Evolutionary conservation across 2,329 filamentous ascomycete species (phyloP), one percentile per base, ranked within the genome.

Genomic region (Talaromyces pinophilus): DNA sequence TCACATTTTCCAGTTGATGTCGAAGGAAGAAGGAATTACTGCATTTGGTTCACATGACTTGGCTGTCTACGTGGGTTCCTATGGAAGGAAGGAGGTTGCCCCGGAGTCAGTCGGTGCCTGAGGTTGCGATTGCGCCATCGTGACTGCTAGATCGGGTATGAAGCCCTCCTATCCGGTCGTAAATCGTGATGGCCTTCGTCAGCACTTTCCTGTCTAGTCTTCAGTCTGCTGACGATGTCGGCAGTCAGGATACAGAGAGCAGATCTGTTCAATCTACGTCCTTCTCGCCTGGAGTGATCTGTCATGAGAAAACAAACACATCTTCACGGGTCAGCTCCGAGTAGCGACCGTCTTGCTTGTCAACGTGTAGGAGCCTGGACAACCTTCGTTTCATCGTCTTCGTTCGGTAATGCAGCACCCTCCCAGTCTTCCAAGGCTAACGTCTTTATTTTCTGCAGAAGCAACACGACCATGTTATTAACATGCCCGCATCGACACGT

Each of bases 61-160:
- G 54, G 30, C 10, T 55, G 10, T 25, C 25, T 25, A 25, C 25
- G 25, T 25, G 25, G 25, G 25, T 33, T 33, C 8, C 30, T 33
- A 33, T 33, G 7, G 7, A 8, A 35, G 52, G 52, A 38, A 57
- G n/a, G 52, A 6, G 28, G 15, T 22, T 52, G 19, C 48, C 22
- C 22, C 30, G 19, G 2, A 30, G 48, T 19, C 17, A 55, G 17
- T 38, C 8, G 54, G 54, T 57, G 54, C 30, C 54, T 57, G 54
- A 57, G 54, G 54, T 40, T 57, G 33, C 33, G 19, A 57, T 57
- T 38, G 54, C 54, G 54, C 54, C 54, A 57, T 57, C 54, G 54
- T 40, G 54, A 57, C 54, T 57, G 54, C 19, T 30, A 55, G 3
- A 13, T 55, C 13, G 4, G 52, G 30, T 19, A 35, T 55, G 46